Evolutionary conservation across 768 basidiomycete genomes (phyloP), one percentile per base, ranked within the genome.

Genomic region (Mycena chlorophos): DNA sequence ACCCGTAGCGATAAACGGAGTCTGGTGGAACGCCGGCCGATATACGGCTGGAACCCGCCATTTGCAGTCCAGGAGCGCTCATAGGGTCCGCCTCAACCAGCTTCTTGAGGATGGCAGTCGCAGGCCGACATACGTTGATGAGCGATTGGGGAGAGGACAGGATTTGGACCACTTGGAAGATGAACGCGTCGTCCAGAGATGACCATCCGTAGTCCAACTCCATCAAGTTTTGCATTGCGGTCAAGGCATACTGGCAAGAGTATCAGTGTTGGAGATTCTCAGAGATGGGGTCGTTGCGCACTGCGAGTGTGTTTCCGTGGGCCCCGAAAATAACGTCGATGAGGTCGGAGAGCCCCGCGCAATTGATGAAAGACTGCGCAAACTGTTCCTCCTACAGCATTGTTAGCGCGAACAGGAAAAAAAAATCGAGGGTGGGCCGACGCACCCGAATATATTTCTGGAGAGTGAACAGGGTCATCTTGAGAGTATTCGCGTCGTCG

Each of bases 101-200:
- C 60, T 88, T 88, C 72, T 92, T 91, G 58, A 95, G 78, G 52
- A 96, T 94, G 29, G 89, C 86, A 39, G 91, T 94, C 1, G 93
- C 94, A 29, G 94, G 94, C 4, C 93, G 87, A 64, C 90, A 91
- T 55, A 95, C 91, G 58, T 97, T 97, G 75, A 95, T 86, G 17
- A 87, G 80, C 12, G 88, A 89, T 34, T 81, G 77, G 0, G 87
- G 76, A 0, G 90, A 89, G 0, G 90, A 84, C 23, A 92, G 77
- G 61, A 90, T 87, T 64, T 86, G 82, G 16, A 92, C 91, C 49
- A 94, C 81, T 68, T 82, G 81, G 63, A 84, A 78, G 51, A 94
- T 89, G 70, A 96, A 94, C 5, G 70, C 69, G 50, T 84, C 78
- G 58, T 85, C 83, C 4, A 95, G 79, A n/a, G 74, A 75, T 1